Evolutionary conservation across 1,139 yeast species (phyloP), one percentile per base, ranked within the genome.

Genomic region (Yamadazyma mexicana): DNA sequence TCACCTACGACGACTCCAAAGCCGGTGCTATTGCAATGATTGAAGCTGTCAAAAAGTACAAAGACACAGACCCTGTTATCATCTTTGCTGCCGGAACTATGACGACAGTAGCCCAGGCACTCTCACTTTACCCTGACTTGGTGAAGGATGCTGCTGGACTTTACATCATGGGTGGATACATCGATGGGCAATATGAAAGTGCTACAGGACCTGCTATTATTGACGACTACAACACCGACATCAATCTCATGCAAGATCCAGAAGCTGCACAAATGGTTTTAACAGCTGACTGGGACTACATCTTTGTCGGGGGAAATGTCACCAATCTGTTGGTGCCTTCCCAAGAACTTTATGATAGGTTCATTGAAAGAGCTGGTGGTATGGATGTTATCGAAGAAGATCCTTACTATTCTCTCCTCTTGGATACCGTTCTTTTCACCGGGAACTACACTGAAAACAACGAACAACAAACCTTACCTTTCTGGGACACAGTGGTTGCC

Each of bases 81-180:
- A 56, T 66, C 26, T 66, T 54, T 44, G 63, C 69, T 37, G 71
- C 68, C 27, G 74, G 73, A 35, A 54, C 62, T 46, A 59, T 64
- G 64, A 68, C 74, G 22, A 66, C 72, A 9, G 68, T 68, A 33
- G 74, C 73, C 11, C 71, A 66, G 51, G 73, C 74, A 8, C 37
- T 68, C 17, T 54, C 63, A 16, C 49, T 67, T 28, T 68, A 67
- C 45, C 73, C 73, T 31, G 45, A 54, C 24, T 45, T 68, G 38
- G 61, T 64, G 17, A 52, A 66, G 42, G 69, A 67, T 30, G 64
- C 69, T 34, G 69, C 60, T 23, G 68, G 66, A 31, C 53, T 68
- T 39, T 66, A 61, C 50, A 55, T 68, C 36, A 68, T 68, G 73
- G 73, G 73, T 35, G 74, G 73, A 17, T 68, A 62, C 50, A 49